Percentiles rank a stretch among this genome's conserved stretches.
These are phyloP conservation scores for Phytophthora sp. DNA, from an alignment of 352 stramenopile genomes.

Conservation along the genomic window DNA sequence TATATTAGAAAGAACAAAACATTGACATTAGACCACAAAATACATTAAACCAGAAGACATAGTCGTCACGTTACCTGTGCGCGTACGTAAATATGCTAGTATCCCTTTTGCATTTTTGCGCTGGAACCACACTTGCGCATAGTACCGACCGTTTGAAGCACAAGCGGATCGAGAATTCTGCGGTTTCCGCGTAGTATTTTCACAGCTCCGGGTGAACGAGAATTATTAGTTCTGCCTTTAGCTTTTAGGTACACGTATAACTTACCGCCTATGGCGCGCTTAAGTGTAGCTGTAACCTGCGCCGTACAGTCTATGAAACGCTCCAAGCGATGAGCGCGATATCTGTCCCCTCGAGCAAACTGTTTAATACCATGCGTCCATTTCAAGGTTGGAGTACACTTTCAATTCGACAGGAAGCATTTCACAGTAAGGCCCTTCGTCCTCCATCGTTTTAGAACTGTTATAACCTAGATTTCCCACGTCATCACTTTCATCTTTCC, in stretches of 20 bases:
- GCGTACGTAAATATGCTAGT: slow-evolving; percentile 6
- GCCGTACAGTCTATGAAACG: slow-evolving; percentile 3
- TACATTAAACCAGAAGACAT: not conserved
- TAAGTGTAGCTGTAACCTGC: not conserved
- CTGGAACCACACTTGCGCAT: slow-evolving; percentile 3
- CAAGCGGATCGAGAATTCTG: not conserved
- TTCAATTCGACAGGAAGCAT: too few species aligned
- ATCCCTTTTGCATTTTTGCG: slow-evolving; percentile 8
- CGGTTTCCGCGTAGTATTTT: slow-evolving; percentile 14
- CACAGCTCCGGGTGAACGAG: not conserved
- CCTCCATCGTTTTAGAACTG: too few species aligned
- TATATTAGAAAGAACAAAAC: too few species aligned
- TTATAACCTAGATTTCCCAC: too few species aligned
- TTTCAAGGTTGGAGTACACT: not conserved
- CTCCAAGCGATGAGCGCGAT: not conserved
- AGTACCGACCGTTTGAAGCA: not conserved
- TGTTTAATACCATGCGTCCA: slow-evolving; percentile 9
- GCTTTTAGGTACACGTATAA: slow-evolving; percentile 2
- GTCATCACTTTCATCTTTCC: too few species aligned
- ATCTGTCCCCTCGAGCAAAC: not conserved
- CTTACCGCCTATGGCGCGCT: not conserved
- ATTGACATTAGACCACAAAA: not conserved
- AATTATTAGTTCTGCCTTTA: slow-evolving; percentile 9
- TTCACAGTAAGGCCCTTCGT: too few species aligned
- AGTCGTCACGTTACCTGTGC: too few species aligned